phyloP scores from a whole-genome alignment of 2,329 filamentous ascomycete genomes.

The Botryotinia convoluta region DNA sequence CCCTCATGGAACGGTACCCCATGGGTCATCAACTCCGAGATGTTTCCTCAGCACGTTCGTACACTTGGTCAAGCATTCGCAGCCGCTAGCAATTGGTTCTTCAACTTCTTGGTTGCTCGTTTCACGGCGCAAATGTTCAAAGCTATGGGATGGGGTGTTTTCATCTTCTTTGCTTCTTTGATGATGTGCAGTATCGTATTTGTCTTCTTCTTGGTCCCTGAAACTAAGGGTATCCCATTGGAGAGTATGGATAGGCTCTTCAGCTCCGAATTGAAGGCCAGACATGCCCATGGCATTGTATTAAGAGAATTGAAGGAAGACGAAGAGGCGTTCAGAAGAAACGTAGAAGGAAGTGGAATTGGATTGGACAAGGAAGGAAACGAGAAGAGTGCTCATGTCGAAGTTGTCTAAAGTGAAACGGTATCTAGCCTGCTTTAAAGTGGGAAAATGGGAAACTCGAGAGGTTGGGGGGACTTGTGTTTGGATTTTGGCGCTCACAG shows the following conservation, averaged over 20 bases:
- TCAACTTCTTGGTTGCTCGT: conserved; percentile 66
- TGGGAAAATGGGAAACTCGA: too few relatives aligned
- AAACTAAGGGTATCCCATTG: conserved; percentile 64
- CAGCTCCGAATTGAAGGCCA: conserved; percentile 33
- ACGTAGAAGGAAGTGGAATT: conserved; percentile 17
- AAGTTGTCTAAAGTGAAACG: neutral
- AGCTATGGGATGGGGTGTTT: conserved; percentile 60
- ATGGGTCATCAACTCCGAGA: conserved; percentile 35
- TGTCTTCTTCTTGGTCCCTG: conserved; percentile 61
- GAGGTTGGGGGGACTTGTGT: too few relatives aligned
- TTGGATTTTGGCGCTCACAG: too few relatives aligned
- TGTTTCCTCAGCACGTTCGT: conserved; percentile 55
- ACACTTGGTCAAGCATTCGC: conserved; percentile 71
- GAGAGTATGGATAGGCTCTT: conserved; percentile 66
- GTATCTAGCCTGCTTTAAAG: neutral
- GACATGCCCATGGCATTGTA: conserved; percentile 31
- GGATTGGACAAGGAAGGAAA: conserved; percentile 25
- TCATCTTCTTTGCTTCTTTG: conserved; percentile 65
- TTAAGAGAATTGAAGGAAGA: conserved; percentile 31
- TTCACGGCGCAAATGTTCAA: conserved; percentile 66
- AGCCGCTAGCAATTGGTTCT: conserved; percentile 65
- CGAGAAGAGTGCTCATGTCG: conserved; percentile 24
- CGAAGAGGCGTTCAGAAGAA: conserved; percentile 29
- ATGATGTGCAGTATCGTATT: conserved; percentile 59
- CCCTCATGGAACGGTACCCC: conserved; percentile 35